Evolutionary conservation across 179 eudicot genomes (phyloP), one percentile per base, ranked within the genome.

Genomic region (Beta lomatogona): DNA sequence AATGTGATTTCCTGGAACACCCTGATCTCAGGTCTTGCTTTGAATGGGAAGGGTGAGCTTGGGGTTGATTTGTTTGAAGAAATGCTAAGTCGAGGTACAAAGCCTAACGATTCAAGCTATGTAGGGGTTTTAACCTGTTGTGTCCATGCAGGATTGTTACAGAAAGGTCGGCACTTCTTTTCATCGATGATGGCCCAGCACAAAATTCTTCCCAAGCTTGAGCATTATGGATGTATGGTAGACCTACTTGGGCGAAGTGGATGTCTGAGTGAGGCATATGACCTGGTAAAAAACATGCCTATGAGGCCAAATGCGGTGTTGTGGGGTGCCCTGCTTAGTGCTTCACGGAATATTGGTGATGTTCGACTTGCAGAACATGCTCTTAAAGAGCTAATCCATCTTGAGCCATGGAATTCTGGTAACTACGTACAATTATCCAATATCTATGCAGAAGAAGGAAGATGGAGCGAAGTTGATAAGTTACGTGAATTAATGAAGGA

Each of bases 141-240:
- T 83, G 89, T 86, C 28, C 97, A 93, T 83, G 89, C 88, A 28
- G 88, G 89, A 55, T 82, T 90, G 78, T 79, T 90, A 57, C 82
- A 87, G 80, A 90, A 81, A 83, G 95, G 97, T 28, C 83, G 88
- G 44, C 85, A 86, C 31, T 86, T 88, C 57, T 93, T 92, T 68
- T 54, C 82, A 73, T 85, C 88, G 10, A 93, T 93, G 97, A 76
- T 76, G 0, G 50, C 21, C 4, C 72, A 83, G 76, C 82, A 89
- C 83, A 76, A 80, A 58, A 57, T 93, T 53, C 53, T 86, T 59
- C 93, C 92, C 13, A 87, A 85, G 79, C 90, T 89, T 41, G 95
- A 90, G 89, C 97, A 93, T 83, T 93, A 91, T 81, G 97, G 95
- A 82, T 93, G 95, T 83, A 89, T 93, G 95, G 89, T 77, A 59